Evolutionary conservation across 2,329 filamentous ascomycete genomes (phyloP).

Genomic region (Penicillium sp.): DNA sequence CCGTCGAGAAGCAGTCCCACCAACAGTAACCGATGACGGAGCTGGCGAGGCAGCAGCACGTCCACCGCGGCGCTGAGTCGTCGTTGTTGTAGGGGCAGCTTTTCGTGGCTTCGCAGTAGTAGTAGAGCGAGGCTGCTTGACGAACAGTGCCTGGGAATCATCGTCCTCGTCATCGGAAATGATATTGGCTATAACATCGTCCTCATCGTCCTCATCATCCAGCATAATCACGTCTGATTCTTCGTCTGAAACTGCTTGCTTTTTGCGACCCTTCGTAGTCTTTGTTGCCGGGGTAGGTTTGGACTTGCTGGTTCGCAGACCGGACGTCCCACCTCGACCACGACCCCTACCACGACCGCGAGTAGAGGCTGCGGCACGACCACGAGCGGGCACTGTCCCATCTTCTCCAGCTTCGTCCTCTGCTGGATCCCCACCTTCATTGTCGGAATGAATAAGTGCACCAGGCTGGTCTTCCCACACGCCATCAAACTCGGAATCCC

Average conservation of each 20-base stretch:
- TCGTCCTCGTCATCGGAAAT: slow-evolving; percentile 34
- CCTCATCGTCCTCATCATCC: slow-evolving; percentile 33
- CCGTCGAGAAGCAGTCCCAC: slow-evolving; percentile 29
- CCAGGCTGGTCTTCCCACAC: slow-evolving; percentile 78
- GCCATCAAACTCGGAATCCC: slow-evolving; percentile 89
- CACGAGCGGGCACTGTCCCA: slow-evolving; percentile 39
- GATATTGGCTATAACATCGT: slow-evolving; percentile 30
- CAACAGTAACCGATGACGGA: slow-evolving; percentile 35
- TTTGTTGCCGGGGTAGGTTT: slow-evolving; percentile 29
- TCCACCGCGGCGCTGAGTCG: slow-evolving; percentile 26
- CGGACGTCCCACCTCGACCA: slow-evolving; percentile 45
- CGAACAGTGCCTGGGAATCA: slow-evolving; percentile 44
- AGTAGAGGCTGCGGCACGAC: slow-evolving; percentile 39
- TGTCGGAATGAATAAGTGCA: slow-evolving; percentile 58
- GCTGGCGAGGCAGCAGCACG: slow-evolving; percentile 35
- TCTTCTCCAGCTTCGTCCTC: slow-evolving; percentile 51
- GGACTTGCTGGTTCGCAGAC: slow-evolving; percentile 34
- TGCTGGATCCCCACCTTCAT: slow-evolving; percentile 49
- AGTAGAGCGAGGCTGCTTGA: slow-evolving; percentile 36
- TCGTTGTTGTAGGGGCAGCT: slow-evolving; percentile 15
- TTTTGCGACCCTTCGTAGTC: slow-evolving; percentile 29
- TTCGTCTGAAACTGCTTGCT: slow-evolving; percentile 38
- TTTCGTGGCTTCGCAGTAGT: slow-evolving; percentile 30
- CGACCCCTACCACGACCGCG: slow-evolving; percentile 51
- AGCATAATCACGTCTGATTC: slow-evolving; percentile 45